Conservation (phyloP, 805 yeast species). For the Candida bentonensis region DNA sequence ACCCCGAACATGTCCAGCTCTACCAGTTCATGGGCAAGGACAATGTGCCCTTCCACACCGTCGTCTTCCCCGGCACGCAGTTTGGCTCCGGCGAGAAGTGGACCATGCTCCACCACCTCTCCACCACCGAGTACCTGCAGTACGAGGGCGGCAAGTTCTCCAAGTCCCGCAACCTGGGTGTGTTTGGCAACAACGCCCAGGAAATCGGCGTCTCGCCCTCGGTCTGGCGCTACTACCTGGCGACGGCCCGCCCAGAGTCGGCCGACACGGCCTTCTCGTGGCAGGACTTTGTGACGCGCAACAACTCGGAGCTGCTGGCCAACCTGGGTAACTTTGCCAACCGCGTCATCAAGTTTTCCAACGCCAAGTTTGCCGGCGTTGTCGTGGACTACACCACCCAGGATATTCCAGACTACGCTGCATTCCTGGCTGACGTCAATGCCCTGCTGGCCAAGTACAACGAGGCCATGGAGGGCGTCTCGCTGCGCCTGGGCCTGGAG, state of each 20-base stretch:
- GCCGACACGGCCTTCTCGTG: conserved; percentile 96
- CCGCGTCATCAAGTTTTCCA: conserved; percentile 79
- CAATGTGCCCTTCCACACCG: conserved; percentile 97
- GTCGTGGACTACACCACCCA: conserved; percentile 51
- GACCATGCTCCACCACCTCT: conserved; percentile 83
- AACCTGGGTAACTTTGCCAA: conserved; percentile 95
- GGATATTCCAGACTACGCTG: conserved; percentile 28
- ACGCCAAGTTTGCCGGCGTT: conserved; percentile 84
- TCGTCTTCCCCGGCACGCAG: conserved; percentile 88
- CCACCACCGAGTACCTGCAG: conserved; percentile 92
- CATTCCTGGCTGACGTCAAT: conserved; percentile 39
- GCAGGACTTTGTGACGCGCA: conserved; percentile 88
- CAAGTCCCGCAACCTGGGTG: conserved; percentile 95
- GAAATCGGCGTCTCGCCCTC: conserved; percentile 84
- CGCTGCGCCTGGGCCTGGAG: conserved; percentile 77
- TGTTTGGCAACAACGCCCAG: conserved; percentile 93
- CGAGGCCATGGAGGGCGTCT: conserved; percentile 56
- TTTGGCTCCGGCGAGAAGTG: conserved; percentile 80
- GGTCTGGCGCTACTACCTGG: conserved; percentile 95
- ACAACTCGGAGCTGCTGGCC: conserved; percentile 86
- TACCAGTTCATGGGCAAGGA: conserved; percentile 99
- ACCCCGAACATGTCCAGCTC: conserved; percentile 76
- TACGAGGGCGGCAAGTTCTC: conserved; percentile 98
- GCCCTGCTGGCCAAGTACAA: conserved; percentile 46
- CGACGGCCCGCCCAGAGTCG: conserved; percentile 86